Evolutionary conservation across 352 stramenopile species (phyloP), one percentile per base, ranked within the genome.

Genomic region (Phytophthora nicotianae): DNA sequence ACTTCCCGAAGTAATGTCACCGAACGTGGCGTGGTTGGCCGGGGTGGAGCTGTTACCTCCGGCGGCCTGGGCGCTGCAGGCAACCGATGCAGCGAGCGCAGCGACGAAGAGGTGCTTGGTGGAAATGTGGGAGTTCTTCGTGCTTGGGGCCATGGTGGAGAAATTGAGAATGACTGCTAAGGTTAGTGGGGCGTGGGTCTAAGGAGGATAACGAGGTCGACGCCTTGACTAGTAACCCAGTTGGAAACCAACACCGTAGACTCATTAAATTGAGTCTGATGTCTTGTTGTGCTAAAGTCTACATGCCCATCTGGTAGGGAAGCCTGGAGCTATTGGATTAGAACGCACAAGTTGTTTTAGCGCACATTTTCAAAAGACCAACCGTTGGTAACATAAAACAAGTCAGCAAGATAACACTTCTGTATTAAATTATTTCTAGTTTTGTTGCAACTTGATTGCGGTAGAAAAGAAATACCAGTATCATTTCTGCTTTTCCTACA

Each of bases 71-170:
- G 42, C 5, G 11, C 20, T 49, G 20, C 21, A 32, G 20, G 42
- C 42, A 49, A 32, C 42, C 11, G 21, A 48, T 48, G 19, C 21
- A 33, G 14, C 42, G 2, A 33, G 10, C 20, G 20, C 42, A 49
- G 42, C 16, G 11, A 49, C 9, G 21, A 49, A 33, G 14, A 49
- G 4, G 0, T 49, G 42, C 42, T 49, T 49, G 20, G 21, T 49
- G 10, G 42, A 49, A 11, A 49, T 11, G 42, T 13, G 42, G 13
- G 20, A 19, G 42, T 29, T 49, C 10, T 29, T 33, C 20, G 0
- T 49, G 23, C 42, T 49, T 49, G 42, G 3, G 9, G 42, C 21
- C 42, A 49, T 33, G 21, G 13, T 49, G 42, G 42, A 33, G 42
- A 33, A 49, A 33, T 19, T 29, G 17, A 20, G 42, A 49, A 49